These are phyloP conservation scores for Umbilicus rupestris DNA, from an alignment of 164 flowering plant genomes.

Conservation along the genomic window DNA sequence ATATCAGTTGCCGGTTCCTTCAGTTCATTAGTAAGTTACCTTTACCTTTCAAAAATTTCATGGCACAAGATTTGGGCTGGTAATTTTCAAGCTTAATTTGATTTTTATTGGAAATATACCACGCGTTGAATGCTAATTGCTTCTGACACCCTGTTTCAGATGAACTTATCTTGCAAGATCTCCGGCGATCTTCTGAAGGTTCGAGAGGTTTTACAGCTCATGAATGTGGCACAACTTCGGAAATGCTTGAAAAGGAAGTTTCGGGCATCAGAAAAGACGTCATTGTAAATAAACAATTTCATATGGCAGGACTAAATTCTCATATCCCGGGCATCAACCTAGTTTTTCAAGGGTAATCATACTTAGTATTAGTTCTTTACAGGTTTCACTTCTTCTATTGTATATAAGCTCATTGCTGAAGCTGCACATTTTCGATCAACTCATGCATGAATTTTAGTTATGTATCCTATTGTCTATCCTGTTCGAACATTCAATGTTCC, in stretches of 20 bases:
- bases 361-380: neutral
- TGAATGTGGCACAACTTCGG: constrained; percentile 12
- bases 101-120: neutral
- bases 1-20: constrained; percentile 36
- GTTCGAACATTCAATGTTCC: constrained; percentile 3
- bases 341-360: constrained; percentile 49
- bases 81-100: no score
- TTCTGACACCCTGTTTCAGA: constrained; percentile 27
- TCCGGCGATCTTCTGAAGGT: constrained; percentile 21
- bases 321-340: constrained; percentile 18
- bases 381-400: neutral
- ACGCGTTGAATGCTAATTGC: neutral
- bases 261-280: constrained; percentile 13
- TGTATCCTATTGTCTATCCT: neutral
- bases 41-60: neutral
- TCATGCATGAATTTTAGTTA: neutral
- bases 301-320: constrained; percentile 18
- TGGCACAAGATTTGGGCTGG: neutral
- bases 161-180: constrained; percentile 44
- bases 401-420: neutral
- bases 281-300: constrained; percentile 26
- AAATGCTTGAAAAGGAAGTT: constrained; percentile 17
- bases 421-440: neutral
- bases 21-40: constrained; percentile 49
- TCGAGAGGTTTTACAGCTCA: constrained; percentile 16